These are phyloP conservation scores for Alliaria petiolata DNA, from an alignment of 345 rosid species.

Conservation along the genomic window DNA sequence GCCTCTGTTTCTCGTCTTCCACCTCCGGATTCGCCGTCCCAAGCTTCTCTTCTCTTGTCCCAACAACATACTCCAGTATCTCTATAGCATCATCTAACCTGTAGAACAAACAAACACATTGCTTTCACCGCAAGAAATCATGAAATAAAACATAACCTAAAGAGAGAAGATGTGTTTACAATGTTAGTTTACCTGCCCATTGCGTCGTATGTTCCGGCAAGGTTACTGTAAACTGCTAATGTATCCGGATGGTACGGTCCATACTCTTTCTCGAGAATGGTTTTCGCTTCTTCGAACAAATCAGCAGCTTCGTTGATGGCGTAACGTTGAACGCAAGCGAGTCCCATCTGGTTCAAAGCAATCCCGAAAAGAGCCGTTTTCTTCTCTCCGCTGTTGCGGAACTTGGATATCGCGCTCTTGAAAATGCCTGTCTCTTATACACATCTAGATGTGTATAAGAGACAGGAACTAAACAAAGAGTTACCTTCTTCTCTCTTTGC, in stretches of 20 bases:
- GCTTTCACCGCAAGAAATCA: neutral
- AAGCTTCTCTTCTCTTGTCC: conserved; percentile 91
- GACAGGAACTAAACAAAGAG: conserved; percentile 38
- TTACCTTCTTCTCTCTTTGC: conserved; percentile 48
- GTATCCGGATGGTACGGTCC: conserved; percentile 97
- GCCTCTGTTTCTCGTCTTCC: conserved; percentile 68
- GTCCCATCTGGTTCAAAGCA: conserved; percentile 88
- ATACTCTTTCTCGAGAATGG: conserved; percentile 71
- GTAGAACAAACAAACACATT: conserved; percentile 16
- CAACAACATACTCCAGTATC: conserved; percentile 74
- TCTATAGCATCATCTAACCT: conserved; percentile 93
- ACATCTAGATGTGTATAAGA: too few species aligned
- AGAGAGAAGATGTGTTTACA: neutral
- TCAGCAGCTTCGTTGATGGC: conserved; percentile 85
- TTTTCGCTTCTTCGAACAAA: conserved; percentile 84
- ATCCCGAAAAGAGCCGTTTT: conserved; percentile 76
- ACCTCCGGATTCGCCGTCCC: conserved; percentile 97
- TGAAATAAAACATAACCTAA: neutral
- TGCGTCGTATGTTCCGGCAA: conserved; percentile 96
- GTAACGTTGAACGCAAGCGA: conserved; percentile 69
- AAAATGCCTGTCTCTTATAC: too few species aligned
- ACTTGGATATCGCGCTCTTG: conserved; percentile 60
- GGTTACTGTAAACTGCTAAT: conserved; percentile 83
- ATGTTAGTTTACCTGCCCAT: conserved; percentile 75
- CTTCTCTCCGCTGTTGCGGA: conserved; percentile 76